Evolutionary conservation across 495 filamentous ascomycete species (phyloP).

Genomic region (Parathielavia appendiculata): DNA sequence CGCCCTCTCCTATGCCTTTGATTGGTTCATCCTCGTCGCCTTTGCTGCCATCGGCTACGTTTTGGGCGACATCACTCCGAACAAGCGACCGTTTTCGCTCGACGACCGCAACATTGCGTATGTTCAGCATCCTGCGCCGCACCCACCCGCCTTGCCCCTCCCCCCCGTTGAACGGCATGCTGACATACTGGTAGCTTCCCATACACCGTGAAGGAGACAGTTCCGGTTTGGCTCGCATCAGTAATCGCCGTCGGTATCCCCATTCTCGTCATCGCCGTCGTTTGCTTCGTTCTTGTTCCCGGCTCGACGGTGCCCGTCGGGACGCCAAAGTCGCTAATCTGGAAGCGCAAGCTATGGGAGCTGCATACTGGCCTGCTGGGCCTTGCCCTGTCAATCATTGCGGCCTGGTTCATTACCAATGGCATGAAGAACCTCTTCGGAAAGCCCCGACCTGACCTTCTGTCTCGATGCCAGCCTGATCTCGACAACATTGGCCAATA

Average conservation of each 20-base stretch:
- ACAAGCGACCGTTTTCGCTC: conserved; percentile 51
- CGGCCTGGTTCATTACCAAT: conserved; percentile 72
- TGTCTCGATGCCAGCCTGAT: conserved; percentile 62
- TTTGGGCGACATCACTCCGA: conserved; percentile 50
- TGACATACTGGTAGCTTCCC: conserved; percentile 52
- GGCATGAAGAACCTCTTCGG: conserved; percentile 82
- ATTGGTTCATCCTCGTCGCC: conserved; percentile 43
- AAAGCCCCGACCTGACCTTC: conserved; percentile 78
- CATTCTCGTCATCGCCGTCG: conserved; percentile 59
- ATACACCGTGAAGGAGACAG: conserved; percentile 66
- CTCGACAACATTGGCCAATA: conserved; percentile 38
- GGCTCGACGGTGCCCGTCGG: conserved; percentile 59
- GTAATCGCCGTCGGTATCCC: conserved; percentile 56
- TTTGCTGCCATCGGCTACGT: conserved; percentile 39
- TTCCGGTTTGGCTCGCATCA: conserved; percentile 55
- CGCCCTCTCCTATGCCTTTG: conserved; percentile 41
- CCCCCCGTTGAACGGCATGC: background rate
- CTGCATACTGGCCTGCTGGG: conserved; percentile 76
- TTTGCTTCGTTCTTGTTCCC: conserved; percentile 63
- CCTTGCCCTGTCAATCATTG: conserved; percentile 58
- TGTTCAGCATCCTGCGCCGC: conserved; percentile 14
- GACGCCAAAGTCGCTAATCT: conserved; percentile 59
- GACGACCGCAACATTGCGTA: conserved; percentile 44
- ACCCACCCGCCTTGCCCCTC: background rate
- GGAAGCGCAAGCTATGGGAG: conserved; percentile 76